Evolutionary conservation across 768 basidiomycete genomes (phyloP).

Genomic region (Agaricus bisporus): DNA sequence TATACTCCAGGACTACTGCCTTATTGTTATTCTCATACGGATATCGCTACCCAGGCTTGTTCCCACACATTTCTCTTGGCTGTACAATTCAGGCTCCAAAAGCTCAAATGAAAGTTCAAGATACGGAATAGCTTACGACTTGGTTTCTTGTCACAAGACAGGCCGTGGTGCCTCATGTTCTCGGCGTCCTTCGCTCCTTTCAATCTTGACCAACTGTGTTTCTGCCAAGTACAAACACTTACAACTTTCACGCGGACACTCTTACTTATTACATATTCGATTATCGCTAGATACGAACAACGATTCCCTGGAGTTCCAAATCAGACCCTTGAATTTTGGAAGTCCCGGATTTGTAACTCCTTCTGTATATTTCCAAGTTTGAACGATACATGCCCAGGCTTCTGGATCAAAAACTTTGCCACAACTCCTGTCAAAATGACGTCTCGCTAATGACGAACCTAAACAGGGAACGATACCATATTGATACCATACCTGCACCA

Average conservation of each 20-base stretch:
- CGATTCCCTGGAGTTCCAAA: too few relatives aligned
- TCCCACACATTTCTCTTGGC: conserved; percentile 8
- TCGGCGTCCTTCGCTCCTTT: background rate
- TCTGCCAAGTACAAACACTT: background rate
- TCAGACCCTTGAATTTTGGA: too few relatives aligned
- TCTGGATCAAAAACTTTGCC: too few relatives aligned
- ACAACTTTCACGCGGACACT: background rate
- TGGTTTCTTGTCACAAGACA: background rate
- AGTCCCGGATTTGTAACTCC: too few relatives aligned
- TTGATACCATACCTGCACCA: too few relatives aligned
- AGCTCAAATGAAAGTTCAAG: background rate
- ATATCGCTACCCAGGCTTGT: background rate
- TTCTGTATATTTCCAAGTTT: too few relatives aligned
- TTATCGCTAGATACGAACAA: too few relatives aligned
- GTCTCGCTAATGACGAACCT: too few relatives aligned
- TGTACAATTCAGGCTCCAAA: background rate
- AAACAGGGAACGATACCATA: too few relatives aligned
- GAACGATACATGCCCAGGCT: too few relatives aligned
- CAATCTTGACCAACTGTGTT: background rate
- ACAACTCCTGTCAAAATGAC: too few relatives aligned
- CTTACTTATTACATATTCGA: background rate
- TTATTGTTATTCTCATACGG: background rate
- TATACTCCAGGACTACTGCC: too few relatives aligned
- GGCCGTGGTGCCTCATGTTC: background rate
- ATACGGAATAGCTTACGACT: background rate